phyloP scores from a whole-genome alignment of 495 filamentous ascomycete species.

The Collariella sp. region DNA sequence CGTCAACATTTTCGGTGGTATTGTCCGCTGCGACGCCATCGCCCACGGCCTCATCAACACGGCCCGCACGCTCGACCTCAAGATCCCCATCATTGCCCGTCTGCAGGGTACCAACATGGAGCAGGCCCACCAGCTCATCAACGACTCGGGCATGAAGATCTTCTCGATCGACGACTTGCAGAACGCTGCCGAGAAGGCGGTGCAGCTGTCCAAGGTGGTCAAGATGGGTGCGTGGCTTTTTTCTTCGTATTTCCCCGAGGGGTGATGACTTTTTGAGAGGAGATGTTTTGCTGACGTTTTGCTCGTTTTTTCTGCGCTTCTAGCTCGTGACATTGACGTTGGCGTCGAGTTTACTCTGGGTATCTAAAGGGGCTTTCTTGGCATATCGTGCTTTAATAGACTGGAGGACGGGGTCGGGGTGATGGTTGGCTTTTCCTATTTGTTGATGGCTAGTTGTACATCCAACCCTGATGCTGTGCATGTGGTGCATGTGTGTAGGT shows the following conservation, averaged over 20 bases:
- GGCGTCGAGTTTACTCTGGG: conserved; percentile 95
- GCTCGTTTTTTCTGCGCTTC: conserved; percentile 1
- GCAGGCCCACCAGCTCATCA: conserved; percentile 87
- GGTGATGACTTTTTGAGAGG: background rate
- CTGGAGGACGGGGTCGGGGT: background rate
- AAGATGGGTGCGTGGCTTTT: conserved; percentile 67
- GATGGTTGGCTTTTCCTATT: background rate
- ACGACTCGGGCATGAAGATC: conserved; percentile 97
- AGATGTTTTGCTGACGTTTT: conserved; percentile 8
- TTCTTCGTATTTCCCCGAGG: conserved; percentile 7
- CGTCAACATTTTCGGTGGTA: conserved; percentile 99
- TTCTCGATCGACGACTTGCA: conserved; percentile 99
- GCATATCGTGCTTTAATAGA: background rate
- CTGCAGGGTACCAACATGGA: conserved; percentile 99
- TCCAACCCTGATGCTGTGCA: background rate
- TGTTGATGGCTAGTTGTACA: background rate
- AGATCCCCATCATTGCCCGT: conserved; percentile 91
- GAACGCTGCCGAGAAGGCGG: conserved; percentile 92
- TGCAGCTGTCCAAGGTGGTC: conserved; percentile 97
- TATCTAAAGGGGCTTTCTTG: conserved; percentile 53
- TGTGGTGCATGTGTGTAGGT: background rate
- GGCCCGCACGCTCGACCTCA: conserved; percentile 84
- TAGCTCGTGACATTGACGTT: conserved; percentile 92
- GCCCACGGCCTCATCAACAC: conserved; percentile 92
- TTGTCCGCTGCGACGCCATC: conserved; percentile 96